Evolutionary conservation across 768 basidiomycete genomes (phyloP).

Genomic region (Dendrothele bispora): DNA sequence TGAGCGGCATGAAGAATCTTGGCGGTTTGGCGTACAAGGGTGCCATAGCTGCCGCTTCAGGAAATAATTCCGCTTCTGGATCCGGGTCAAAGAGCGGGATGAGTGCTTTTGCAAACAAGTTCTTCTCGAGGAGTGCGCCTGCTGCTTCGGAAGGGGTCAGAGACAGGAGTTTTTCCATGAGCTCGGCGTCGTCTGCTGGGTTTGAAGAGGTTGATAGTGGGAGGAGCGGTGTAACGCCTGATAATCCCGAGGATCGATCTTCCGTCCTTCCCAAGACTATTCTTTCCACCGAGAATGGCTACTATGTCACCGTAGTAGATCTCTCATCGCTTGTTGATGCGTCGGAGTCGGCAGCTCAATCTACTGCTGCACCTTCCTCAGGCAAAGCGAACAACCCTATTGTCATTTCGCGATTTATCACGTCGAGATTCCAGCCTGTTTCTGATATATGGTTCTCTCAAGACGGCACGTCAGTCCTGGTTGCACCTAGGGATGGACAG

Average conservation of each 20-base stretch:
- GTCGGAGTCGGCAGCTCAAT: neutral
- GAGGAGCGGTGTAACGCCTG: slow-evolving; percentile 4
- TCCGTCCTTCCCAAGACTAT: slow-evolving; percentile 23
- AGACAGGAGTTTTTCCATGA: slow-evolving; percentile 7
- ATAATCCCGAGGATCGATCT: neutral
- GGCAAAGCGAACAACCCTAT: no score
- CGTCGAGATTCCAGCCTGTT: slow-evolving; percentile 46
- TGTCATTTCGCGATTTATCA: slow-evolving; percentile 48
- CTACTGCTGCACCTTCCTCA: neutral
- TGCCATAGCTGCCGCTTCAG: slow-evolving; percentile 36
- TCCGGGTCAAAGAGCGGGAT: slow-evolving; percentile 14
- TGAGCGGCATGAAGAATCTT: slow-evolving; percentile 63
- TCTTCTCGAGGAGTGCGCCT: slow-evolving; percentile 68
- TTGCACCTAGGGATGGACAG: slow-evolving; percentile 57
- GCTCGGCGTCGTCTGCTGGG: neutral
- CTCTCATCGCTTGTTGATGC: slow-evolving; percentile 28
- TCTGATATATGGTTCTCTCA: slow-evolving; percentile 47
- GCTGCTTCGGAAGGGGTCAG: slow-evolving; percentile 30
- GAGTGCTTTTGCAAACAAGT: slow-evolving; percentile 31
- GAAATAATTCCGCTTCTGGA: slow-evolving; percentile 12
- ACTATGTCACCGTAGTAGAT: slow-evolving; percentile 60
- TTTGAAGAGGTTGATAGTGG: slow-evolving; percentile 11
- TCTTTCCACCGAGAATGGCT: slow-evolving; percentile 27
- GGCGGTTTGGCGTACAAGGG: slow-evolving; percentile 62
- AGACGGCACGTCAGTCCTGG: slow-evolving; percentile 53